Conservation (phyloP, 192 early-diverging fungal species). For the Coemansia javaensis region DNA sequence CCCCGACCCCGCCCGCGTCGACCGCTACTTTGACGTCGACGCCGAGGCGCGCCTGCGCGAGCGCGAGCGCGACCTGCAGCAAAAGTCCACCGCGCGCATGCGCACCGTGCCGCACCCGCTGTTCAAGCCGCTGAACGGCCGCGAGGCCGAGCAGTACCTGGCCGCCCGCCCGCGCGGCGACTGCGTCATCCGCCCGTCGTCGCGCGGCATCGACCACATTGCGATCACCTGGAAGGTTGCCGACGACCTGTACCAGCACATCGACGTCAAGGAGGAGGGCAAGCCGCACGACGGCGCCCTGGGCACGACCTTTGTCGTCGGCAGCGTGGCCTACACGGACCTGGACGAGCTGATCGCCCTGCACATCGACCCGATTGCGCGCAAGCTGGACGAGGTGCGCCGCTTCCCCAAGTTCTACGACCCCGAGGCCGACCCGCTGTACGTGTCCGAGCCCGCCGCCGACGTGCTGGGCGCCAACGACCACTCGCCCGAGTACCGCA, state of each 20-base stretch:
- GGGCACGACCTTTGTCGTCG: constrained; percentile 65
- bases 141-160: constrained; percentile 72
- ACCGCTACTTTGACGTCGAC: constrained; percentile 60
- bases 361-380: constrained; percentile 79
- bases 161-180: constrained; percentile 63
- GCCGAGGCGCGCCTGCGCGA: constrained; percentile 41
- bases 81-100: constrained; percentile 35
- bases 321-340: constrained; percentile 69
- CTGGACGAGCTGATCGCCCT: constrained; percentile 88
- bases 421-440: constrained; percentile 50
- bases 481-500: constrained; percentile 14
- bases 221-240: constrained; percentile 91
- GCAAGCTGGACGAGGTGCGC: constrained; percentile 64
- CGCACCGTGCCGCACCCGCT: constrained; percentile 80
- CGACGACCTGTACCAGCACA: constrained; percentile 81
- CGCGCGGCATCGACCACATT: constrained; percentile 80
- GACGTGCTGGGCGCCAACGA: constrained; percentile 16
- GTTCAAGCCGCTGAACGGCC: constrained; percentile 68
- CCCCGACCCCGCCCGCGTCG: constrained; percentile 32
- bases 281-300: constrained; percentile 70
- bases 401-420: constrained; percentile 75
- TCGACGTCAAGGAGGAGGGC: constrained; percentile 54
- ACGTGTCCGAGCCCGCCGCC: constrained; percentile 52
- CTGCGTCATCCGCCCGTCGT: constrained; percentile 86
- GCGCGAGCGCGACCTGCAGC: constrained; percentile 26